Conservation (phyloP, 2,329 filamentous ascomycete species). For the Fusarium citri region DNA sequence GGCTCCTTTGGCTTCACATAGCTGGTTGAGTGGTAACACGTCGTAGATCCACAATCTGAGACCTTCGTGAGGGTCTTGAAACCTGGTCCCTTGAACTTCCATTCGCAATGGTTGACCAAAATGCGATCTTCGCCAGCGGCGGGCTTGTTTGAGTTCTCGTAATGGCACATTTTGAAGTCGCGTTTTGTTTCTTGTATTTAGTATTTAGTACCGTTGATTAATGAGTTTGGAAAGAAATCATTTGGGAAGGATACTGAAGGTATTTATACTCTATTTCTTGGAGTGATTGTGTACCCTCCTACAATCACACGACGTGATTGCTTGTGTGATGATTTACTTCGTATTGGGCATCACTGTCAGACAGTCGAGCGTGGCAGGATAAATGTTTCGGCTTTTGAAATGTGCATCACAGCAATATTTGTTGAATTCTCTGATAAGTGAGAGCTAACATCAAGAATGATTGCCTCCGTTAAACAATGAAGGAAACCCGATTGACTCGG, state of each 20-base stretch:
- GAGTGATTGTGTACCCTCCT: fast-evolving
- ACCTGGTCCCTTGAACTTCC: neutral
- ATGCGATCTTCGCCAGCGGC: neutral
- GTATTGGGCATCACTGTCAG: neutral
- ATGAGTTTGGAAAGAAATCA: too few relatives aligned
- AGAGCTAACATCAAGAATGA: too few relatives aligned
- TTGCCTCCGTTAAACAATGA: too few relatives aligned
- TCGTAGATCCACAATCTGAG: neutral
- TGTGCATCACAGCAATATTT: neutral
- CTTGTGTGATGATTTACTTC: neutral
- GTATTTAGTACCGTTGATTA: too few relatives aligned
- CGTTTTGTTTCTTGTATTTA: neutral
- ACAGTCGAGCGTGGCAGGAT: neutral
- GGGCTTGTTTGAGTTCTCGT: neutral
- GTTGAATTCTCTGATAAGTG: fast-evolving
- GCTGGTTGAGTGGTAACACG: neutral
- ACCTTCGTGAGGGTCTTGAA: neutral
- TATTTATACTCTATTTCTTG: fast-evolving
- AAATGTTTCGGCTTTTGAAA: fast-evolving
- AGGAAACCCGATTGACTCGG: too few relatives aligned
- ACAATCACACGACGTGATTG: neutral
- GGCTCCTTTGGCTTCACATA: neutral
- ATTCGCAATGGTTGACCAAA: neutral
- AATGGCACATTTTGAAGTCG: neutral
- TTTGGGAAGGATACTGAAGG: neutral